phyloP scores from a whole-genome alignment of 306 rosid species.

The Corylus americana region DNA sequence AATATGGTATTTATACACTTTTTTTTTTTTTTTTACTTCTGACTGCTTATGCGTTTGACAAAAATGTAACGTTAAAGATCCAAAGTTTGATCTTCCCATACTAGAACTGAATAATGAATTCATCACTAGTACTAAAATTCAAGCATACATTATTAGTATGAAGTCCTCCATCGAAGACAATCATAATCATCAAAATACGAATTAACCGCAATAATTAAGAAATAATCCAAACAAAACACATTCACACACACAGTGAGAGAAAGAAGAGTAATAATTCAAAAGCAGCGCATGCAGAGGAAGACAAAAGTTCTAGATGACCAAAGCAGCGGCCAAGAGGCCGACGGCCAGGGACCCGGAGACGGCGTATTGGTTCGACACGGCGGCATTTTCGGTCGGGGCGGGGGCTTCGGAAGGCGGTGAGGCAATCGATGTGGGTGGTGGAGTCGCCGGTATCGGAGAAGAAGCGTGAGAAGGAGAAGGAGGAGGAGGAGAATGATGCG shows the following conservation, averaged over 20 bases:
- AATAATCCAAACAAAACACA: background rate
- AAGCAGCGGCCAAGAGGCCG: constrained; percentile 30
- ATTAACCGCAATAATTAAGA: too few relatives aligned
- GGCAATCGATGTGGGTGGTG: constrained; percentile 38
- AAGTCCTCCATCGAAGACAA: too few relatives aligned
- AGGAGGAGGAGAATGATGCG: constrained; percentile 18
- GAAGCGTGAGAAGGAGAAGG: background rate
- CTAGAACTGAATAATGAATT: too few relatives aligned
- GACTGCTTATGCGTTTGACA: too few relatives aligned
- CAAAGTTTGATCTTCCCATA: too few relatives aligned
- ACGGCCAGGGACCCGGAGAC: constrained; percentile 30
- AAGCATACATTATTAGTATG: too few relatives aligned
- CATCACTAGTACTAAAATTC: too few relatives aligned
- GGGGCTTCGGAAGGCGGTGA: constrained; percentile 36
- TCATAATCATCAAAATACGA: too few relatives aligned
- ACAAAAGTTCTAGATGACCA: constrained; percentile 33
- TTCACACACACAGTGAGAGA: background rate
- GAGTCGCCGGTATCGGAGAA: constrained; percentile 11
- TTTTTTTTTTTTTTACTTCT: too few relatives aligned
- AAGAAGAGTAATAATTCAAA: background rate
- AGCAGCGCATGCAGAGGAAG: background rate
- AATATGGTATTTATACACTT: too few relatives aligned
- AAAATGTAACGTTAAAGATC: too few relatives aligned
- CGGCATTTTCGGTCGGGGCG: constrained; percentile 23
- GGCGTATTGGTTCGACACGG: constrained; percentile 19